Conservation (phyloP, 352 stramenopile species). For the Proteromonas lacertae region DNA sequence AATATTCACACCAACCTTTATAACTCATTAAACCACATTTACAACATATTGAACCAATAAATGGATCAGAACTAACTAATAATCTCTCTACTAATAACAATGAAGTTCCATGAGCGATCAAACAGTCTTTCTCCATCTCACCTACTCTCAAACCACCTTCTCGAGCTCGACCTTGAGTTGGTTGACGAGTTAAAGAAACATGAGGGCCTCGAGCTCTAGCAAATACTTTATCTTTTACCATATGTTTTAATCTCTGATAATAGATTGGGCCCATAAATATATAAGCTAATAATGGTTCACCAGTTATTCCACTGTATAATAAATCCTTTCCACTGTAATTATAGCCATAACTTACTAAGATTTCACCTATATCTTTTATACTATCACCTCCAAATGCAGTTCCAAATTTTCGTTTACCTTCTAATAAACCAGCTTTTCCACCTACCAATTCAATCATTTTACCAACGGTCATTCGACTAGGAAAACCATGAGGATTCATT, state of each 20-base stretch:
- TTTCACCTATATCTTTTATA: constrained; percentile 44
- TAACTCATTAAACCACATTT: constrained; percentile 79
- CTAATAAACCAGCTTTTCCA: constrained; percentile 79
- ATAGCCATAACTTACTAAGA: constrained; percentile 77
- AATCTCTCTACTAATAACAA: constrained; percentile 97
- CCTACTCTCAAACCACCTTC: constrained; percentile 89
- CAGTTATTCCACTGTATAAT: constrained; percentile 53
- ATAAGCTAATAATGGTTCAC: constrained; percentile 84
- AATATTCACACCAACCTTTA: constrained; percentile 90
- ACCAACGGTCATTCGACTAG: constrained; percentile 92
- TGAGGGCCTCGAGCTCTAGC: constrained; percentile 65
- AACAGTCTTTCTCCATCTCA: constrained; percentile 98
- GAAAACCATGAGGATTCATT: constrained; percentile 99
- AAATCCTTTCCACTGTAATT: constrained; percentile 96
- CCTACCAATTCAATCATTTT: constrained; percentile 98
- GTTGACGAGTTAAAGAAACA: constrained; percentile 75
- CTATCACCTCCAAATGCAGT: constrained; percentile 88
- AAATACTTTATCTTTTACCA: constrained; percentile 99
- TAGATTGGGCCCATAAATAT: constrained; percentile 99
- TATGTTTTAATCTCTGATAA: constrained; percentile 99
- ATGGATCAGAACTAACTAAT: constrained; percentile 95
- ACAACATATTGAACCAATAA: constrained; percentile 87
- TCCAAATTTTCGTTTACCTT: constrained; percentile 68
- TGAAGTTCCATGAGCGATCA: constrained; percentile 94
- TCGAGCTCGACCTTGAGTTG: constrained; percentile 79